Evolutionary conservation across 2,329 filamentous ascomycete species (phyloP), one percentile per base, ranked within the genome.

Genomic region (Tolypocladium tundrense): DNA sequence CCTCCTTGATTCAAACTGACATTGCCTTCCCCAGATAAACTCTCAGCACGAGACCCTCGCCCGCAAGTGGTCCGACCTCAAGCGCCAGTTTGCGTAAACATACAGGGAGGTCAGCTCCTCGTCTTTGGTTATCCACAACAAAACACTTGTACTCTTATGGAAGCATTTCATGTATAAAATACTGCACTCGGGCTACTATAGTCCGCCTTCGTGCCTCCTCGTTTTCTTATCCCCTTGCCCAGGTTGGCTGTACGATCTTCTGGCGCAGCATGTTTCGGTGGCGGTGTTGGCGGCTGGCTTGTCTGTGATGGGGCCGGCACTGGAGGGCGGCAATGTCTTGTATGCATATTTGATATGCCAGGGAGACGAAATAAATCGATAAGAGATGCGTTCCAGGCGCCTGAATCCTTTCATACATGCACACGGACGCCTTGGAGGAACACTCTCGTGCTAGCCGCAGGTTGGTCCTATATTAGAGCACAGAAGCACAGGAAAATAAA

Each of bases 51-150:
- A 93, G 71, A 81, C 83, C 8, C 80, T 93, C 50, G 85, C 79
- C 61, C 84, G 88, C 65, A 91, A 88, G 75, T 92, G 88, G 88
- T 84, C 82, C 55, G 90, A 93, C 65, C 76, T 93, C 62, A 84
- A 80, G 72, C 76, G 77, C 55, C 82, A 84, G 58, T 82, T 85
- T 65, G 75, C 73, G 53, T 80, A 63, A 62, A n/a, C 33, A 19
- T 10, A 42, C 33, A 3, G 2, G 2, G 35, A 14, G 14, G 0
- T 54, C 14, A 10, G 37, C 40, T 16, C 19, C n/a, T 54, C 40
- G 21, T 19, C 27, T 33, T 54, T 39, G 37, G 13, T 16, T 21
- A 27, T 31, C 37, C 48, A 51, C 48, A 52, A 19, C 48, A 19
- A 10, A 52, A 41, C 21, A 24, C 27, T n/a, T 39, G 27, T 37